Evolutionary conservation across 2,329 filamentous ascomycete species (phyloP).

Genomic region (Paecilomyces dactylethromorphus): DNA sequence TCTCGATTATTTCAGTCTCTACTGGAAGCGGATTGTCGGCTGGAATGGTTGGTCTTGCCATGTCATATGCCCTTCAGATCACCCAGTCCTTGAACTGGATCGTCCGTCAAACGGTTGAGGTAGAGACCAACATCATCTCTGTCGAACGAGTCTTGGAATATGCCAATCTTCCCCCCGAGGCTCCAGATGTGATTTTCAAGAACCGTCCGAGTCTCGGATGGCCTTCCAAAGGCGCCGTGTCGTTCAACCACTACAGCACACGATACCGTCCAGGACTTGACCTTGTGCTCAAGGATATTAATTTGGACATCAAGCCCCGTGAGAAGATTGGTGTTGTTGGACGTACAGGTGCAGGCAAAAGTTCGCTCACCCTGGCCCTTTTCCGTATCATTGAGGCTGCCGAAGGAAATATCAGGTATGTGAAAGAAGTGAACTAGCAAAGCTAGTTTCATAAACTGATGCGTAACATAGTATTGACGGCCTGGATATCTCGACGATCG

Average conservation of each 20-base stretch:
- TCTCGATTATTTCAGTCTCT: constrained; percentile 74
- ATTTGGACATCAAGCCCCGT: constrained; percentile 83
- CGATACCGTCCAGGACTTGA: constrained; percentile 86
- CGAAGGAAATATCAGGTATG: constrained; percentile 63
- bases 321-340: constrained; percentile 98
- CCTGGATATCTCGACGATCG: constrained; percentile 84
- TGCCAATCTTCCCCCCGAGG: constrained; percentile 82
- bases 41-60: constrained; percentile 81
- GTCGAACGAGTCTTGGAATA: constrained; percentile 98
- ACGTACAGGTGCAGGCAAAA: constrained; percentile 92
- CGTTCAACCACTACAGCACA: constrained; percentile 91
- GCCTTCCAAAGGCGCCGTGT: constrained; percentile 81
- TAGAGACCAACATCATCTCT: constrained; percentile 99
- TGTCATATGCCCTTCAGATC: constrained; percentile 97
- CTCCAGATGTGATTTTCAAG: constrained; percentile 85
- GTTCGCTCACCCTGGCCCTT: constrained; percentile 81
- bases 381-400: constrained; percentile 93
- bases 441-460: constrained; percentile 9
- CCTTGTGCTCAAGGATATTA: constrained; percentile 88
- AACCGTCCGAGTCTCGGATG: constrained; percentile 82
- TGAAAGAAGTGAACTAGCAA: not conserved
- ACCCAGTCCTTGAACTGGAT: constrained; percentile 99
- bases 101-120: constrained; percentile 94
- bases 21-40: constrained; percentile 57
- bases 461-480: constrained; percentile 63